phyloP scores from a whole-genome alignment of 2,329 filamentous ascomycete species.

The Trichoderma koningiopsis region DNA sequence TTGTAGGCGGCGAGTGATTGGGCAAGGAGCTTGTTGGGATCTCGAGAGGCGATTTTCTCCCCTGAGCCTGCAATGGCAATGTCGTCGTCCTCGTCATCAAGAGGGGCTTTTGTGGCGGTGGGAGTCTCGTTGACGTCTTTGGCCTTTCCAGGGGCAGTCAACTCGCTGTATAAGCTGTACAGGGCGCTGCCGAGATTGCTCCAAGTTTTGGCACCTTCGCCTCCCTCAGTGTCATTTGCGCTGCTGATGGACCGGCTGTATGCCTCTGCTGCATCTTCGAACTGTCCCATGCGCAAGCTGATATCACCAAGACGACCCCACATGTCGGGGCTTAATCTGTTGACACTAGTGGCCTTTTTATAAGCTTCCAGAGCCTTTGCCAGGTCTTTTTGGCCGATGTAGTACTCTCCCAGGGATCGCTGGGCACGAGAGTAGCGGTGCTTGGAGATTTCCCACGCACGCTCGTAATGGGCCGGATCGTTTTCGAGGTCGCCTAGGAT shows the following conservation, averaged over 20 bases:
- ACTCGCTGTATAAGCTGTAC: conserved; percentile 65
- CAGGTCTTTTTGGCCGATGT: conserved; percentile 67
- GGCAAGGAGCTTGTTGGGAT: conserved; percentile 63
- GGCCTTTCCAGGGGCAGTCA: conserved; percentile 44
- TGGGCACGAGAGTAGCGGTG: conserved; percentile 84
- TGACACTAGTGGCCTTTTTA: conserved; percentile 72
- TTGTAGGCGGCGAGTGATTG: conserved; percentile 86
- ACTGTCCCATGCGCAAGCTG: conserved; percentile 74
- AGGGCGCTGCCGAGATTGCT: conserved; percentile 89
- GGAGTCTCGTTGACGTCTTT: conserved; percentile 10
- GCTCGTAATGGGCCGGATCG: conserved; percentile 73
- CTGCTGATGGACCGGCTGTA: conserved; percentile 79
- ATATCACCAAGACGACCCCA: conserved; percentile 94
- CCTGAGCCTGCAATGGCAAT: conserved; percentile 29
- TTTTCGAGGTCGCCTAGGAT: conserved; percentile 89
- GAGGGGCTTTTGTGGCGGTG: conserved; percentile 31
- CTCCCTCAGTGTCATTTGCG: conserved; percentile 64
- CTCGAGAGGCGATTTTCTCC: conserved; percentile 36
- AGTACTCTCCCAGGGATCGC: conserved; percentile 79
- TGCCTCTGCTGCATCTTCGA: conserved; percentile 76
- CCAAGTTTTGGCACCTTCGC: conserved; percentile 89
- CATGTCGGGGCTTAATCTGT: conserved; percentile 76
- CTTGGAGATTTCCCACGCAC: conserved; percentile 84
- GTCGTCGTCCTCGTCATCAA: conserved; percentile 38
- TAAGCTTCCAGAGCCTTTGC: conserved; percentile 76